Percentiles rank a stretch among this genome's conserved stretches.
Evolutionary conservation across 2,329 filamentous ascomycete species (phyloP).

Genomic region (Aspergillus versicolor): DNA sequence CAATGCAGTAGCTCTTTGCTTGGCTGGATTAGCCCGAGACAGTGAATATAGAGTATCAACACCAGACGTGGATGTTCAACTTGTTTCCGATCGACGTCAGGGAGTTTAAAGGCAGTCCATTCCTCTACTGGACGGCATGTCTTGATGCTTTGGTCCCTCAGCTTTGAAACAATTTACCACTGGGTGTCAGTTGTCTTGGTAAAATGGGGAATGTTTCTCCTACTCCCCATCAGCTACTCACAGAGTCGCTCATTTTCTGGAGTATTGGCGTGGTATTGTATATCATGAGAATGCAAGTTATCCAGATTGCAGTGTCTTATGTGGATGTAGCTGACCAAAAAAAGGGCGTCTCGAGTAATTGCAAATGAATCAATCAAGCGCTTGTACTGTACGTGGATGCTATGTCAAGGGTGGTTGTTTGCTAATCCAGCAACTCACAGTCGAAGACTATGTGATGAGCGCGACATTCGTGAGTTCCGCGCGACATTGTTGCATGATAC

Average conservation of each 20-base stretch:
- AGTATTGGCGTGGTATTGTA: constrained; percentile 18
- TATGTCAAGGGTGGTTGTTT: neutral
- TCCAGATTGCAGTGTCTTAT: neutral
- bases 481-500: neutral
- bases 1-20: neutral
- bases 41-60: neutral
- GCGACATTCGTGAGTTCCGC: constrained; percentile 33
- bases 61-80: neutral
- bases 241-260: constrained; percentile 29
- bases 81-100: neutral
- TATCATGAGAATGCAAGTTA: neutral
- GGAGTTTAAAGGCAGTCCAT: neutral
- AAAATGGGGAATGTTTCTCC: constrained; percentile 22
- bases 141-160: neutral
- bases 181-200: neutral
- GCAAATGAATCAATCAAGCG: constrained; percentile 29
- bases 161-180: neutral
- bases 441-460: constrained; percentile 41
- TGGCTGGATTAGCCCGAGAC: neutral
- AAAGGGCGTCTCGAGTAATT: constrained; percentile 27
- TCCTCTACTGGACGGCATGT: neutral
- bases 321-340: neutral
- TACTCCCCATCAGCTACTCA: constrained; percentile 14
- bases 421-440: constrained; percentile 12
- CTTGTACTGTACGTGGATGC: constrained; percentile 24